Percentiles rank a stretch among this genome's conserved stretches.
Evolutionary conservation across 2,329 filamentous ascomycete genomes (phyloP).

Genomic region (Fonsecaea multimorphosa): DNA sequence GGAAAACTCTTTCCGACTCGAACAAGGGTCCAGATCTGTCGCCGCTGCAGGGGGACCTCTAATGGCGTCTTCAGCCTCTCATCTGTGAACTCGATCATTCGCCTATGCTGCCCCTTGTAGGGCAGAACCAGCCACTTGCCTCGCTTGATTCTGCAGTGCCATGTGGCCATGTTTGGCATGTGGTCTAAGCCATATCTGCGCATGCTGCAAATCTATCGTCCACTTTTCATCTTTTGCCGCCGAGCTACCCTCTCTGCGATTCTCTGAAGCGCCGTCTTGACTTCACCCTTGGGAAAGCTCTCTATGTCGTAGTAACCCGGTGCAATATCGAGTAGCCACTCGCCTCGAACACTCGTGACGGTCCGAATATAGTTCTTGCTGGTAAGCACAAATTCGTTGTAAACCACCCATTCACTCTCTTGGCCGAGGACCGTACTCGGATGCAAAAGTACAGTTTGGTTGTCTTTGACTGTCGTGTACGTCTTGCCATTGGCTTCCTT

Average conservation of each 20-base stretch:
- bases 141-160: conserved; percentile 11
- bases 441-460: conserved; percentile 90
- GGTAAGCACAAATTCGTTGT: conserved; percentile 97
- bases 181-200: conserved; percentile 7
- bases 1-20: conserved; percentile 15
- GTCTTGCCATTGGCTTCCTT: conserved; percentile 85
- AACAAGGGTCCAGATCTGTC: not conserved
- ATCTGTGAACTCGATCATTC: not conserved
- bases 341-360: conserved; percentile 86
- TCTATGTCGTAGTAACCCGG: conserved; percentile 89
- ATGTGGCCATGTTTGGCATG: conserved; percentile 9
- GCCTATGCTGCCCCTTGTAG: not conserved
- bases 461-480: conserved; percentile 95
- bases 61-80: not conserved
- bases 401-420: conserved; percentile 95
- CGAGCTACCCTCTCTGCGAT: conserved; percentile 62
- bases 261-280: conserved; percentile 69
- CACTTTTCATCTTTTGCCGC: conserved; percentile 55
- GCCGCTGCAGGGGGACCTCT: not conserved
- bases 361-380: conserved; percentile 98
- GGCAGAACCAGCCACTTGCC: conserved; percentile 7
- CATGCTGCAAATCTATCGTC: conserved; percentile 15
- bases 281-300: conserved; percentile 81
- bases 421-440: conserved; percentile 87
- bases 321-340: conserved; percentile 96